Base-by-base conservation (phyloP, 805 yeast genomes). In the Candida xyloterini region DNA sequence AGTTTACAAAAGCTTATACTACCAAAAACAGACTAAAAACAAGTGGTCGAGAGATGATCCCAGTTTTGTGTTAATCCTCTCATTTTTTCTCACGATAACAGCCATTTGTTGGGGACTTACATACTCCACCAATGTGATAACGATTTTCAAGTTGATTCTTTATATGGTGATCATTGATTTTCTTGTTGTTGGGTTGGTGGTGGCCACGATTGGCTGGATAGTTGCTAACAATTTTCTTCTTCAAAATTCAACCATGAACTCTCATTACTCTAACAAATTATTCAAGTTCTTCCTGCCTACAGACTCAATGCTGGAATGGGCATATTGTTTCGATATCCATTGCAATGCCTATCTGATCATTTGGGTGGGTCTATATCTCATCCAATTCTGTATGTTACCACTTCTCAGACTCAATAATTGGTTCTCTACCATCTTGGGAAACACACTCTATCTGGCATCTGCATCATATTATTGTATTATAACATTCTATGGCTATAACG, bases 21-120 rank as follows among this genome's bases (percentile, higher is more conserved):
- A 85, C 56, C 89, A 86, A 50, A 84, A 80, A 52, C 91, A 84
- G 51, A 81, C 88, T 2, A 81, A 78, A 54, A 76, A 81, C 51
- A 76, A 78, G 48, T 88, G 95, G 82, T 81, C 95, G 1, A 72
- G 97, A 48, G 96, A 90, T 61, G 97, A 89, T 60, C 97, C 97
- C 0, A 81, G 93, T 20, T 89, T 90, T 56, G 78, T 86, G 46
- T 73, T 90, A 23, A 65, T 90, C 28, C 67, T 89, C 37, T 73
- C 84, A n/a, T 66, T 70, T 2, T 73, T 89, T 43, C 64, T 90
- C 20, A 70, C 78, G 1, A 59, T 86, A 4, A 79, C 90, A 46
- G 95, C 96, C 0, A 56, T 90, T 15, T 93, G 88, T 1, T 89
- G 96, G 96, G 96, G 96, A 4, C 62, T 85, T 34, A 84, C 88